Evolutionary conservation across 2,329 filamentous ascomycete species (phyloP).

Genomic region (Cephalotrichum gorgonifer): DNA sequence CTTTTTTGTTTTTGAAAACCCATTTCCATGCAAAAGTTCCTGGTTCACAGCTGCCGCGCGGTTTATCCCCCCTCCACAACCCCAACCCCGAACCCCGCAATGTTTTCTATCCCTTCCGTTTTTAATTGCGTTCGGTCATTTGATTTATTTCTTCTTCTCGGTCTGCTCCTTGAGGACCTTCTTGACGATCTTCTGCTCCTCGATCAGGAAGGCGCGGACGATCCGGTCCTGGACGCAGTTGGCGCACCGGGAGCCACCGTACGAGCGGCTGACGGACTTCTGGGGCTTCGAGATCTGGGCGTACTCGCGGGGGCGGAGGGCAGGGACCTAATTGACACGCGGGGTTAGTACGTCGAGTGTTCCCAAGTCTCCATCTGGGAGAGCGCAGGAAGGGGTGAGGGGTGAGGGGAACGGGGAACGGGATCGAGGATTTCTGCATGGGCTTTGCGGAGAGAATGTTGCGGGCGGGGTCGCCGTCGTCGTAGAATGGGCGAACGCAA

Average conservation of each 20-base stretch:
- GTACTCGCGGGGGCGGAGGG: constrained; percentile 97
- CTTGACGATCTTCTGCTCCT: constrained; percentile 99
- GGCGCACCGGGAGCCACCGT: constrained; percentile 96
- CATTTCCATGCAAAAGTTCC: no score
- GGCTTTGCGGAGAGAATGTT: no score
- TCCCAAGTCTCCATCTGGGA: background rate
- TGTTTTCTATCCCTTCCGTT: background rate
- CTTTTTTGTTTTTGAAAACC: constrained; percentile 7
- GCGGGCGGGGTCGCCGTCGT: no score
- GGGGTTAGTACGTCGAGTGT: background rate
- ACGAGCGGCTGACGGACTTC: constrained; percentile 98
- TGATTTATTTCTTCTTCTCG: constrained; percentile 60
- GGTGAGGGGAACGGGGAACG: no score
- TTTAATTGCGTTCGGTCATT: constrained; percentile 12
- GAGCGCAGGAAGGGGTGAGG: background rate
- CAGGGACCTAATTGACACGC: constrained; percentile 61
- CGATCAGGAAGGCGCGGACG: constrained; percentile 96
- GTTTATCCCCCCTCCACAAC: no score
- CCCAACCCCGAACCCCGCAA: no score
- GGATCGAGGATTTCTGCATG: no score
- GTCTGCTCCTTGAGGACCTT: constrained; percentile 98
- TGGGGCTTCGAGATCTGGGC: constrained; percentile 93
- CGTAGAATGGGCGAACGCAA: no score
- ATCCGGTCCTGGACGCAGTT: constrained; percentile 98
- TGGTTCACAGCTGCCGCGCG: no score